phyloP scores from a whole-genome alignment of 768 basidiomycete genomes.

The Podaxis sp. region DNA sequence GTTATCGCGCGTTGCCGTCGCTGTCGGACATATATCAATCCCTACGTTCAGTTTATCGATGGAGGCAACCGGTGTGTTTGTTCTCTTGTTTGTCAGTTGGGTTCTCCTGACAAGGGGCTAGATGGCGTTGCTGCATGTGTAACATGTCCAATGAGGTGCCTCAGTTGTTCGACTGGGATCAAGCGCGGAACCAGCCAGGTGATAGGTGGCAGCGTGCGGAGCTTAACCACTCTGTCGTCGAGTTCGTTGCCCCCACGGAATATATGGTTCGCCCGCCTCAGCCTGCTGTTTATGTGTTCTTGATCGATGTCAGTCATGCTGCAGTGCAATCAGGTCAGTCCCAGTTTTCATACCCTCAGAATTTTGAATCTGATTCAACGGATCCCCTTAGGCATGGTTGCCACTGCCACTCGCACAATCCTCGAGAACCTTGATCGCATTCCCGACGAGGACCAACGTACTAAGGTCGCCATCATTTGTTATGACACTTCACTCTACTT shows the following conservation, averaged over 20 bases:
- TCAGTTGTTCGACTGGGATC: constrained; percentile 98
- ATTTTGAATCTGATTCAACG: not conserved
- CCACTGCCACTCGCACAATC: constrained; percentile 95
- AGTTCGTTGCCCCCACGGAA: constrained; percentile 96
- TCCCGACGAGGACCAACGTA: too few relatives aligned
- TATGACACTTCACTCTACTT: constrained; percentile 93
- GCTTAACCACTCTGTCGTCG: constrained; percentile 90
- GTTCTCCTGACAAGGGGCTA: constrained; percentile 19
- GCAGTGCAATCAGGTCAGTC: constrained; percentile 82
- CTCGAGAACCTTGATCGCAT: constrained; percentile 93
- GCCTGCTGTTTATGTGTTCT: constrained; percentile 93
- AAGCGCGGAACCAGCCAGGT: constrained; percentile 86
- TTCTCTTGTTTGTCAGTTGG: not conserved
- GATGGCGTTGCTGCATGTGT: constrained; percentile 99
- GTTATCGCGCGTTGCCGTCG: constrained; percentile 95
- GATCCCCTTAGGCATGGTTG: constrained; percentile 78
- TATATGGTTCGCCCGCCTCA: constrained; percentile 99
- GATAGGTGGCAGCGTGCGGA: constrained; percentile 94
- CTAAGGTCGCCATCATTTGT: too few relatives aligned
- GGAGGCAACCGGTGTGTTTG: constrained; percentile 77
- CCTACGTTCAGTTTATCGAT: constrained; percentile 96
- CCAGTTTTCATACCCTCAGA: not conserved
- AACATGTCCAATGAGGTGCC: constrained; percentile 98
- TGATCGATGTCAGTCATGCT: constrained; percentile 92
- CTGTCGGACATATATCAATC: constrained; percentile 96